Evolutionary conservation across 345 rosid species (phyloP).

Genomic region (Eucalyptus leucophloia): DNA sequence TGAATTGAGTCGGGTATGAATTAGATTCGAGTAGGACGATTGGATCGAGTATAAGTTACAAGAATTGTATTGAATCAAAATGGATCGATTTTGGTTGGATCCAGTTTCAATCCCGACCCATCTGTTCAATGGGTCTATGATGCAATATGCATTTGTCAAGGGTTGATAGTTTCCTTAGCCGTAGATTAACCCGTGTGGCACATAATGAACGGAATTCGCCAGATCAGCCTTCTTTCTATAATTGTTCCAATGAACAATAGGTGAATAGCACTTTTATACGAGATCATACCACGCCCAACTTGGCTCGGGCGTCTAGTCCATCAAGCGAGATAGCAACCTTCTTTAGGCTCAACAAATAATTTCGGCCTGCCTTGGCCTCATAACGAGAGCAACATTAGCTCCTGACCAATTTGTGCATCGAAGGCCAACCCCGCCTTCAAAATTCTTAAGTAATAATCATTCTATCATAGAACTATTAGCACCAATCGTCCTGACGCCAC

Average conservation of each 20-base stretch:
- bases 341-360: too few species aligned
- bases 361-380: fast-evolving
- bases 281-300: fast-evolving
- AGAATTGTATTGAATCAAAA: not conserved
- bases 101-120: not conserved
- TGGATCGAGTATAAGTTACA: fast-evolving
- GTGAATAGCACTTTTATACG: too few species aligned
- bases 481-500: fast-evolving
- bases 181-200: fast-evolving
- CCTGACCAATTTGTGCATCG: fast-evolving
- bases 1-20: not conserved
- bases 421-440: fast-evolving
- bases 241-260: too few species aligned
- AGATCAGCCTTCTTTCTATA: too few species aligned
- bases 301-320: fast-evolving
- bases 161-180: fast-evolving
- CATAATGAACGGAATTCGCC: fast-evolving
- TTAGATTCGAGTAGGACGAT: too few species aligned
- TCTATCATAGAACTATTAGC: fast-evolving
- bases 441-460: too few species aligned
- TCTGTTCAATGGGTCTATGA: fast-evolving
- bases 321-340: too few species aligned
- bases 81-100: not conserved
- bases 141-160: not conserved
- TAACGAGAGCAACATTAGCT: fast-evolving